Evolutionary conservation across 2,329 filamentous ascomycete genomes (phyloP).

Genomic region (Sporothrix schenckii): DNA sequence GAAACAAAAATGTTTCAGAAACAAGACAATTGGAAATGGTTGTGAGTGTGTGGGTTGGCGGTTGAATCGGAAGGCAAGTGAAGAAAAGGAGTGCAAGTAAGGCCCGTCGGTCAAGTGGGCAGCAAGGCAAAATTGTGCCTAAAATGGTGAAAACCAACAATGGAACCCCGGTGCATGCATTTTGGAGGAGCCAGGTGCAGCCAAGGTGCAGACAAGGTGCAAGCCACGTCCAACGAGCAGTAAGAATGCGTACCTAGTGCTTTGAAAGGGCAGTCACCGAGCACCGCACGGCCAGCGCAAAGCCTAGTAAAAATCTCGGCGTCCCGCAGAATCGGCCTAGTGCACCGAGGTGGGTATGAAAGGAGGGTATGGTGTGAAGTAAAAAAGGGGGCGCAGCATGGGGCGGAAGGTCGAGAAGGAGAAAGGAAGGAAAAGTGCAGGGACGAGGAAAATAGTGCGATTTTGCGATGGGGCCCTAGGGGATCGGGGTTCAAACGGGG

Average conservation of each 20-base stretch:
- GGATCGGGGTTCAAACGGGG: background rate
- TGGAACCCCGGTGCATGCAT: conserved; percentile 11
- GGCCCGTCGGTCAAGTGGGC: background rate
- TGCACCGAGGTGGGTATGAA: background rate
- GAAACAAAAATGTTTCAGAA: conserved; percentile 6
- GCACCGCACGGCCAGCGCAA: conserved; percentile 22
- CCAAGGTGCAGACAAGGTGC: conserved; percentile 6
- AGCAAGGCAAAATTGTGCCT: conserved; percentile 18
- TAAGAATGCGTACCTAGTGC: conserved; percentile 4
- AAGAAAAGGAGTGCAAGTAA: background rate
- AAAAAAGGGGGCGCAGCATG: conserved; percentile 29
- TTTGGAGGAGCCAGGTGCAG: background rate
- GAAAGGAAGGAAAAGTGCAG: background rate
- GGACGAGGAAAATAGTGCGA: conserved; percentile 15
- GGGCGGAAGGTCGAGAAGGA: conserved; percentile 20
- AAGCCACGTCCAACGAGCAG: conserved; percentile 7
- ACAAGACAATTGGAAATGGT: background rate
- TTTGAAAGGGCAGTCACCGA: background rate
- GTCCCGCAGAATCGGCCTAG: conserved; percentile 22
- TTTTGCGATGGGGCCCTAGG: conserved; percentile 10
- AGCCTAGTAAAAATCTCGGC: background rate
- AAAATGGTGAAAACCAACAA: conserved; percentile 17
- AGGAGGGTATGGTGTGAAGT: conserved; percentile 6
- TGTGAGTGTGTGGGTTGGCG: conserved; percentile 9
- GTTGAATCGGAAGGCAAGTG: background rate